Base-by-base conservation (phyloP, 148 eudicot species). In the Rhododendron griersonianum region DNA sequence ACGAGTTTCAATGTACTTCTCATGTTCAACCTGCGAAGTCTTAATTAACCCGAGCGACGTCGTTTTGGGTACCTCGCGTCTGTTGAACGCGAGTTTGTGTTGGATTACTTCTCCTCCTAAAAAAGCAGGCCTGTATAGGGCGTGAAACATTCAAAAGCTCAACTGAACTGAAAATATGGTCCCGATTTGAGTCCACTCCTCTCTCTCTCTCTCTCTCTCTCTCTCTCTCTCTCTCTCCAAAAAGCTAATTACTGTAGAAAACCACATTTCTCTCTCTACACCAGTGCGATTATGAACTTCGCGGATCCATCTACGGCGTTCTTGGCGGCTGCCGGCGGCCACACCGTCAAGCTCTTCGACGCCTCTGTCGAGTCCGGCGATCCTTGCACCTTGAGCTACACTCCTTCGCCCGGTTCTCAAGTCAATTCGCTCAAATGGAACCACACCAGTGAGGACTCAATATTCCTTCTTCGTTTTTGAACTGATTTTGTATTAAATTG, bases 391-490 rank as follows among this genome's bases (percentile, higher is more conserved):
- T 89, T 94, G 8, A 89, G 85, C 85, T 91, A 92, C 91, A 51
- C 94, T 19, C 97, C 97, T 11, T 92, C 97, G 1, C 95, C 94
- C 6, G 94, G 94, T 37, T 88, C 11, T 50, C 94, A 92, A 19
- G 91, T 95, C 35, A 93, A 95, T 86, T 93, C 96, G 7, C 91
- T 94, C 80, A 94, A 94, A 84, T 95, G 97, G 98, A 95, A 94
- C 82, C 98, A 95, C 86, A 95, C 96, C 37, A 95, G 96, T 94
- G n/a, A 81, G 91, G 73, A 6, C 48, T 23, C 61, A 28, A 37
- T 19, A 16, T 19, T 47, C 67, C 37, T 65, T 21, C 41, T 73
- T 45, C 44, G 28, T 73, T 14, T 35, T 81, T 81, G 28, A 39
- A 15, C 21, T 35, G 11, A 47, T 47, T 47, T 47, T 41, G 45